Evolutionary conservation across 768 basidiomycete species (phyloP).

Genomic region (Pulveroboletus sp.): DNA sequence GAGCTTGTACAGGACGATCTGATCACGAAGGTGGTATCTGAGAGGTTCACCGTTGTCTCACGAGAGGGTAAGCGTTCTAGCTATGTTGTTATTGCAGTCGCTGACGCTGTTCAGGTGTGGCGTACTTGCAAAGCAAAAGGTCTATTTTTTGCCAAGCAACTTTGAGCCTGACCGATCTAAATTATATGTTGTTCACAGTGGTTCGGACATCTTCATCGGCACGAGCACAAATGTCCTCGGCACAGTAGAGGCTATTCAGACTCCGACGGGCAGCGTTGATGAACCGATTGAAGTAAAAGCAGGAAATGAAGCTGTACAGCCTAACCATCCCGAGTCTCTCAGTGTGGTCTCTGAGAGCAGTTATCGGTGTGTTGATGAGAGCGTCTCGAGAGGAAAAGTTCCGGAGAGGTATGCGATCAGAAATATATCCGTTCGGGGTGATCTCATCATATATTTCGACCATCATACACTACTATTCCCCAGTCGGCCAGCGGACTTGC

Average conservation of each 20-base stretch:
- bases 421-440: background rate
- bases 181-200: constrained; percentile 1
- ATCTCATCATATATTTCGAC: background rate
- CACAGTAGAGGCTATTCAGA: background rate
- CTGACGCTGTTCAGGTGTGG: constrained; percentile 18
- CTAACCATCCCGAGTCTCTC: constrained; percentile 6
- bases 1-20: constrained; percentile 9
- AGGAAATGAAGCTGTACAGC: background rate
- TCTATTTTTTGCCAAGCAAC: background rate
- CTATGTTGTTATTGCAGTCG: background rate
- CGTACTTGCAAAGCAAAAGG: constrained; percentile 13
- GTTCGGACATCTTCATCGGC: background rate
- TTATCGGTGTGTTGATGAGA: constrained; percentile 17
- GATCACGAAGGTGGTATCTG: constrained; percentile 9
- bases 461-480: background rate
- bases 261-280: background rate
- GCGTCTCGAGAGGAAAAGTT: background rate
- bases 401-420: constrained; percentile 9
- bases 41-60: constrained; percentile 7
- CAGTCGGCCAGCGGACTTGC: constrained; percentile 11
- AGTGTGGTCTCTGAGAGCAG: constrained; percentile 23
- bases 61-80: constrained; percentile 9
- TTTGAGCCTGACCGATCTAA: background rate
- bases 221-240: background rate
- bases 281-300: background rate